These are phyloP conservation scores for Stemphylium beticola DNA, from an alignment of 2,329 filamentous ascomycete genomes.

Conservation along the genomic window DNA sequence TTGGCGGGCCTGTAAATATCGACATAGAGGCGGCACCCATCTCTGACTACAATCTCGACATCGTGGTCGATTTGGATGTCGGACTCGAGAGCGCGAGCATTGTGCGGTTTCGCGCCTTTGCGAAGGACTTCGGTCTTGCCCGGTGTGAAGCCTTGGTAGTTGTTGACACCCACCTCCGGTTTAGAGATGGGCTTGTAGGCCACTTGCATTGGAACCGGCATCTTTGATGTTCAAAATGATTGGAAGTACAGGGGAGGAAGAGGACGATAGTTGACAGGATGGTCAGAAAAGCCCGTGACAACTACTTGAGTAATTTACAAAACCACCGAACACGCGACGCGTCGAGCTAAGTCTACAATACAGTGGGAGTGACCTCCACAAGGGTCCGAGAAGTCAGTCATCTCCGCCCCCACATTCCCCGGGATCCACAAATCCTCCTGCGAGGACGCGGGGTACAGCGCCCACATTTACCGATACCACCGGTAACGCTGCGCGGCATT, in stretches of 20 bases:
- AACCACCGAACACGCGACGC: too few relatives aligned
- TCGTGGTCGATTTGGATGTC: conserved; percentile 56
- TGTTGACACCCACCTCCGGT: conserved; percentile 50
- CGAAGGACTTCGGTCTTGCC: conserved; percentile 50
- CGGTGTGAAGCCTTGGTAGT: conserved; percentile 50
- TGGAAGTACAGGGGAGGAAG: background rate
- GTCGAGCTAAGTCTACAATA: too few relatives aligned
- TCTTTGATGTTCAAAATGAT: conserved; percentile 11
- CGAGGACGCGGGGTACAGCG: too few relatives aligned
- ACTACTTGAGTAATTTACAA: too few relatives aligned
- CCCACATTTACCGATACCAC: too few relatives aligned
- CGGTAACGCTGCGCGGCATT: too few relatives aligned
- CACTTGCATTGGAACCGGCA: conserved; percentile 42
- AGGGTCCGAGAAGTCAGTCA: too few relatives aligned
- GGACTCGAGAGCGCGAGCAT: conserved; percentile 43
- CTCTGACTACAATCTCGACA: conserved; percentile 52
- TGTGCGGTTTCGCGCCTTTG: conserved; percentile 48
- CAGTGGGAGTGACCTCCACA: too few relatives aligned
- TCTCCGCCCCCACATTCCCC: too few relatives aligned
- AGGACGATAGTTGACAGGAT: too few relatives aligned
- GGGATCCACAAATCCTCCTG: too few relatives aligned
- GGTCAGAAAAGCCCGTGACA: too few relatives aligned
- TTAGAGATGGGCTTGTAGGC: conserved; percentile 40
- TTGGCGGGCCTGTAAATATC: conserved; percentile 55
- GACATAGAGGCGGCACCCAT: conserved; percentile 52